phyloP scores from a whole-genome alignment of 345 rosid species.

The Brassica cretica region DNA sequence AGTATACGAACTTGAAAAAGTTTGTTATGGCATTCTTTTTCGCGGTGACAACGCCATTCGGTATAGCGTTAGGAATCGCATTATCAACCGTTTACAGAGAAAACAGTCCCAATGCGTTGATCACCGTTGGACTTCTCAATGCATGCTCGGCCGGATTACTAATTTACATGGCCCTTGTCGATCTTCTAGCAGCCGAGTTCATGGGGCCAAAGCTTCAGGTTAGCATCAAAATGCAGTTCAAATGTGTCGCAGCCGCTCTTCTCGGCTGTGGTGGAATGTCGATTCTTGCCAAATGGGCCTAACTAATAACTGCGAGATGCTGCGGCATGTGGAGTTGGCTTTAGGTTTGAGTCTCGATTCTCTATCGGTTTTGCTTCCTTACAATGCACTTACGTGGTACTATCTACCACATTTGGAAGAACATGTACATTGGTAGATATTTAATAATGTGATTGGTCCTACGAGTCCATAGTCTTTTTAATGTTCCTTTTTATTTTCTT shows the following conservation, averaged over 20 bases:
- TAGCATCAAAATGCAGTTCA: constrained; percentile 61
- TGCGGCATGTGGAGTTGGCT: not conserved
- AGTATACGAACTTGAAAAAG: constrained; percentile 51
- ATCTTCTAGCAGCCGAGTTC: constrained; percentile 67
- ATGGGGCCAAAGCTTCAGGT: constrained; percentile 71
- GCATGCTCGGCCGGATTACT: constrained; percentile 77
- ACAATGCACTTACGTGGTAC: constrained; percentile 13
- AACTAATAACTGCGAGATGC: not conserved
- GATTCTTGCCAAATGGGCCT: constrained; percentile 77
- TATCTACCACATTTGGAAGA: constrained; percentile 1
- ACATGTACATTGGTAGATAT: constrained; percentile 23
- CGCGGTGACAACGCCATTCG: constrained; percentile 69
- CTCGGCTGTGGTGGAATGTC: constrained; percentile 81
- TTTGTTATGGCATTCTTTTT: constrained; percentile 64
- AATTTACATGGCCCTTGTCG: constrained; percentile 81
- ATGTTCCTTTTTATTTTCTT: not conserved
- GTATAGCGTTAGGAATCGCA: constrained; percentile 62
- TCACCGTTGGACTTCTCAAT: constrained; percentile 66
- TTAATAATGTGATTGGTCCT: constrained; percentile 5
- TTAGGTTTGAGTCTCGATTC: constrained; percentile 29
- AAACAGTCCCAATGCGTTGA: constrained; percentile 59
- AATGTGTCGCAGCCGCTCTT: constrained; percentile 54
- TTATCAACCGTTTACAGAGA: constrained; percentile 55
- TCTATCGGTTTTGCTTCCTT: not conserved
- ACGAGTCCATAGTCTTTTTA: not conserved